Evolutionary conservation across 306 rosid genomes (phyloP), one percentile per base, ranked within the genome.

Genomic region (Cicer cuneatum): DNA sequence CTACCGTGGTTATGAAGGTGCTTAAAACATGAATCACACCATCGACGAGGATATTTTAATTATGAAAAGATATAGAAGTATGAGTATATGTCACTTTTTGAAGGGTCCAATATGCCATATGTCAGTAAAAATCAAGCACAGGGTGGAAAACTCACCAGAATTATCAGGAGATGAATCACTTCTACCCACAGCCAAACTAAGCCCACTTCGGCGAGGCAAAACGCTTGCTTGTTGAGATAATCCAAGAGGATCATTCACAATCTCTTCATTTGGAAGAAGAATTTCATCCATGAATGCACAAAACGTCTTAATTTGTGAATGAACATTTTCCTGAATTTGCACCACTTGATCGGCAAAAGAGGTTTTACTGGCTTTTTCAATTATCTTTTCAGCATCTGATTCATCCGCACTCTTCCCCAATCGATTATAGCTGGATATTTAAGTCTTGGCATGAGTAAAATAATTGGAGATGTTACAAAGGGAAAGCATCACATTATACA

Each of bases 291-390:
- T 87, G 69, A 66, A 85, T 12, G 4, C 21, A 82, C 89, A 86
- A 73, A 91, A 89, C 13, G 53, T 61, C 81, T 76, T 83, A 51
- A 91, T 78, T 76, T 92, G 96, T 41, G 80, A 81, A 78, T 87
- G 95, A 78, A 91, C 81, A 82, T 91, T 91, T 79, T 94, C 96
- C 62, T 90, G 97, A 71, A 94, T 93, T 83, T 87, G 93, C 54
- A 65, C 85, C 76, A 86, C 87, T 86, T 94, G 97, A 83, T 88
- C 95, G 73, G 74, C 74, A 75, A 87, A 59, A 61, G 94, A 73
- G 77, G 93, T 87, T 82, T 79, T 90, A 86, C 77, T 58, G 15
- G 98, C 88, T 87, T 88, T 75, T 72, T 88, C 87, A 81, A 92
- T 87, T 59, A 91, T 87, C 86, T 87, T 84, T 15, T 90, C 95